These are phyloP conservation scores for Wickerhamiella nectarea DNA, from an alignment of 805 yeast species.

Conservation along the genomic window DNA sequence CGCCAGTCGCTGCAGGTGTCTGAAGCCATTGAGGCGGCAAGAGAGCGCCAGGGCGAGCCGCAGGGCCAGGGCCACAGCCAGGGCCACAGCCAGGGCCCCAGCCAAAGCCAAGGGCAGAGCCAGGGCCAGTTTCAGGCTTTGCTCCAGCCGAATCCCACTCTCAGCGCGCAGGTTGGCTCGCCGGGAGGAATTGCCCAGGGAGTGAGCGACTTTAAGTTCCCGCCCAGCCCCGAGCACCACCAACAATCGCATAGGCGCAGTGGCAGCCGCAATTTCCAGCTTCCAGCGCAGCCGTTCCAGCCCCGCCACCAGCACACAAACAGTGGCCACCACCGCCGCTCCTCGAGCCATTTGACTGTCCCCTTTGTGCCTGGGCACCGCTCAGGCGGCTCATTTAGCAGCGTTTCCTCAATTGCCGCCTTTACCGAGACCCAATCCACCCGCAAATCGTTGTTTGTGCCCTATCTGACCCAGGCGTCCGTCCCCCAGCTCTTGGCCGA, in stretches of 20 bases:
- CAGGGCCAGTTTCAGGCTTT: too few species aligned
- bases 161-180: constrained; percentile 2
- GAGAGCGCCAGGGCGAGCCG: constrained; percentile 62
- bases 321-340: constrained; percentile 33
- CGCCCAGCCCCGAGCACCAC: constrained; percentile 23
- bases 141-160: too few species aligned
- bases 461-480: constrained; percentile 86
- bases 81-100: background rate
- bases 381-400: constrained; percentile 46
- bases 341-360: constrained; percentile 15
- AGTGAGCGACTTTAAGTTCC: constrained; percentile 17
- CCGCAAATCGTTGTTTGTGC: constrained; percentile 70
- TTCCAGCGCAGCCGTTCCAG: constrained; percentile 18
- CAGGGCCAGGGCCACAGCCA: constrained; percentile 9
- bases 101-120: too few species aligned
- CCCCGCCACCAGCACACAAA: constrained; percentile 13
- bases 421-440: constrained; percentile 13
- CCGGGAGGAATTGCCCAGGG: background rate
- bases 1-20: constrained; percentile 84
- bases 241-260: constrained; percentile 43
- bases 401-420: constrained; percentile 35
- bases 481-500: constrained; percentile 80
- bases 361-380: constrained; percentile 68
- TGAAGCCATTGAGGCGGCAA: constrained; percentile 96
- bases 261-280: constrained; percentile 18